phyloP scores from a whole-genome alignment of 306 rosid genomes.

The Malus orientalis region DNA sequence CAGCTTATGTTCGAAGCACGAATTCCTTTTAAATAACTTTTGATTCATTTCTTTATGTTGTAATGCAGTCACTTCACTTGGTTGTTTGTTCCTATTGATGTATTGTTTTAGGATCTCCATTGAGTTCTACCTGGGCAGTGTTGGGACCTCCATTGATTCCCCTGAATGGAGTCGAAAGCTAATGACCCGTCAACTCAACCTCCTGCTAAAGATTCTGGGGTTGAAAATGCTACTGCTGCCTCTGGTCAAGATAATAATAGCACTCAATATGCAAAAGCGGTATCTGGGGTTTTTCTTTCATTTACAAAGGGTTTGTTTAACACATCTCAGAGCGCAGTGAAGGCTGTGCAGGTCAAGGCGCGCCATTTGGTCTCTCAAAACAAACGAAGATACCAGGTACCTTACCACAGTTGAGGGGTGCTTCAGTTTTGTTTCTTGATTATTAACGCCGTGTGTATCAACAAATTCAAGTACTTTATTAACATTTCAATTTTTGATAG shows the following conservation, averaged over 20 bases:
- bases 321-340: slow-evolving; percentile 68
- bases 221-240: slow-evolving; percentile 20
- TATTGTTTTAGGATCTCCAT: neutral
- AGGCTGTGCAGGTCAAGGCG: slow-evolving; percentile 91
- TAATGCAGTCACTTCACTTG: neutral
- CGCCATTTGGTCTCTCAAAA: slow-evolving; percentile 90
- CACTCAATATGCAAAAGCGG: slow-evolving; percentile 10
- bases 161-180: slow-evolving; percentile 31
- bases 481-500: neutral
- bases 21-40: neutral
- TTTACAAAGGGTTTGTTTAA: slow-evolving; percentile 66
- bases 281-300: slow-evolving; percentile 51
- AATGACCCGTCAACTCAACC: slow-evolving; percentile 24
- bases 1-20: neutral
- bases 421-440: neutral
- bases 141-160: neutral
- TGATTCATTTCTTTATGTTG: neutral
- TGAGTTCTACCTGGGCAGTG: neutral
- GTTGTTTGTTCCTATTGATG: neutral
- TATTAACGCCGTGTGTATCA: neutral
- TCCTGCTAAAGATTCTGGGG: slow-evolving; percentile 14
- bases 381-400: slow-evolving; percentile 87
- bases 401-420: neutral
- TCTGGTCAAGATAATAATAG: slow-evolving; percentile 25
- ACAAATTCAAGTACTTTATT: neutral